Evolutionary conservation across 2,329 filamentous ascomycete genomes (phyloP).

Genomic region (Scedosporium minutisporum): DNA sequence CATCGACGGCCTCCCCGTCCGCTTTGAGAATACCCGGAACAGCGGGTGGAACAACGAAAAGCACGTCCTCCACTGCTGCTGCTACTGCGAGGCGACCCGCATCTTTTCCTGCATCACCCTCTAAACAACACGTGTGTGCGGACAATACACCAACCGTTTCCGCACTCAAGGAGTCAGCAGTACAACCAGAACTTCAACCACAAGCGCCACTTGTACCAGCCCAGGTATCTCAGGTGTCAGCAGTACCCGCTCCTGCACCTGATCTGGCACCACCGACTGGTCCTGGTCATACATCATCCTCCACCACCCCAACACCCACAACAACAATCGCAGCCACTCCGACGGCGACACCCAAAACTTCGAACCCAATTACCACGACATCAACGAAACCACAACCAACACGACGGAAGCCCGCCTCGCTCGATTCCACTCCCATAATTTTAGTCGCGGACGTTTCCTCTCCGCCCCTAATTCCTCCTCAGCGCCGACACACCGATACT

Average conservation of each 20-base stretch:
- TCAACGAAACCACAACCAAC: not conserved
- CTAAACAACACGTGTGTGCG: not conserved
- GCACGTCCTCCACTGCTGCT: not conserved
- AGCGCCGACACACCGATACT: constrained; percentile 10
- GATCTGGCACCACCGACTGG: not conserved
- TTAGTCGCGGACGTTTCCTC: not conserved
- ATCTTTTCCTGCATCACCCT: not conserved
- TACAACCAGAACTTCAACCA: not conserved
- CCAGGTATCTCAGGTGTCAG: not conserved
- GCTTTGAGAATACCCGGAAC: not conserved
- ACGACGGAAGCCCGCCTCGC: not conserved
- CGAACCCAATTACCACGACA: not conserved
- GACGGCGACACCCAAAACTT: not conserved
- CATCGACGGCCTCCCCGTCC: not conserved
- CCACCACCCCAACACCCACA: not conserved
- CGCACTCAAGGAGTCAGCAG: not conserved
- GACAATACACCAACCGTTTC: not conserved
- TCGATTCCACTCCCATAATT: not conserved
- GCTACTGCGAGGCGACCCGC: constrained; percentile 1
- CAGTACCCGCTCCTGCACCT: not conserved
- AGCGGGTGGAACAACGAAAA: not conserved
- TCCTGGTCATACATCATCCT: not conserved
- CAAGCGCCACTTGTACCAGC: not conserved
- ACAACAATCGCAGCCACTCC: not conserved
- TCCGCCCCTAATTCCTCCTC: constrained; percentile 2